Evolutionary conservation across 257 asterid species (phyloP).

Genomic region (Echium plantagineum): DNA sequence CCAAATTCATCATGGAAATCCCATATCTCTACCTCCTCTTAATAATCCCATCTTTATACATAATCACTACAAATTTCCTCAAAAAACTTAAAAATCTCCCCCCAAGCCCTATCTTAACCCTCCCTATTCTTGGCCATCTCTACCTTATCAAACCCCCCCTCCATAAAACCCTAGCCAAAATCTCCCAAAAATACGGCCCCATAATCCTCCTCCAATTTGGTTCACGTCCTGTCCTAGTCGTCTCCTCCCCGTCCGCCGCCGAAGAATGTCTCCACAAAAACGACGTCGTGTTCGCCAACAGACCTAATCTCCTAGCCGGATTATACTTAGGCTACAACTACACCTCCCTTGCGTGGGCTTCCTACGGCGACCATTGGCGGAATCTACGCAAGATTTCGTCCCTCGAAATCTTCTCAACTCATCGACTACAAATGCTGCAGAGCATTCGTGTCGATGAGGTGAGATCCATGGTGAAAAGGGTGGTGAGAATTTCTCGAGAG

Average conservation of each 20-base stretch:
- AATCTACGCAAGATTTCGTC: conserved; percentile 42
- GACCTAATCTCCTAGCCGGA: conserved; percentile 43
- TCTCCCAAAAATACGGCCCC: conserved; percentile 46
- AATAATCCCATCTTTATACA: conserved; percentile 22
- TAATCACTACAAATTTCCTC: conserved; percentile 28
- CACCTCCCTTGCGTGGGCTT: conserved; percentile 38
- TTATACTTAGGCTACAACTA: conserved; percentile 40
- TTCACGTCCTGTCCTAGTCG: conserved; percentile 54
- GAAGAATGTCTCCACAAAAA: conserved; percentile 52
- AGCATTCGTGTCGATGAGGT: conserved; percentile 49
- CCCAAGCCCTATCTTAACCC: conserved; percentile 37
- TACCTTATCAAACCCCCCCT: conserved; percentile 45
- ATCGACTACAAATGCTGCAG: conserved; percentile 42
- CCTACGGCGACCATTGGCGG: conserved; percentile 62
- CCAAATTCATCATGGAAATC: conserved; percentile 15
- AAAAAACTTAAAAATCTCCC: conserved; percentile 35
- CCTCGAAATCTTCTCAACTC: conserved; percentile 41
- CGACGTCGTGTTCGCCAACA: conserved; percentile 50
- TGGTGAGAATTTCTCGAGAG: conserved; percentile 10
- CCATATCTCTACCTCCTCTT: conserved; percentile 15
- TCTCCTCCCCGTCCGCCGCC: conserved; percentile 54
- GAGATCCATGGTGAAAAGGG: conserved; percentile 22
- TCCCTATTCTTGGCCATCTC: conserved; percentile 62
- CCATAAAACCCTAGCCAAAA: conserved; percentile 33
- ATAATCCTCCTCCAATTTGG: conserved; percentile 48